Conservation (phyloP, 169 alveolate genomes). For the Eimeria tenella region DNA sequence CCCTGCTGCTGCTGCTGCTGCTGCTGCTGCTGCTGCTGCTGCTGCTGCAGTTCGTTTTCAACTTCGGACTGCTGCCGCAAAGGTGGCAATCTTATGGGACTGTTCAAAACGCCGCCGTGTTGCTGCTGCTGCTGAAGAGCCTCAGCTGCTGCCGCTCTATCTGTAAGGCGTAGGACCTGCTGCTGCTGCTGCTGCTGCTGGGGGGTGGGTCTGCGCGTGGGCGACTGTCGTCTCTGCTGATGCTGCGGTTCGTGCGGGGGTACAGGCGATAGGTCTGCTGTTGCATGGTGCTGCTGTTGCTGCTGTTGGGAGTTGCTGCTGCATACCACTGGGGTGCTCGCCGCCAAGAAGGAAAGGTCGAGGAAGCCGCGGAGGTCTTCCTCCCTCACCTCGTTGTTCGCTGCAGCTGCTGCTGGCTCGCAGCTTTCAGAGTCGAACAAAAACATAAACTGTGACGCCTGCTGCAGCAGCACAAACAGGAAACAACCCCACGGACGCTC, state of each 20-base stretch:
- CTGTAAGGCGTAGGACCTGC: background rate
- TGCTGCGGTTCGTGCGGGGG: background rate
- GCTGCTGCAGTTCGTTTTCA: background rate
- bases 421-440: background rate
- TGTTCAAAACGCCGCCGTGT: background rate
- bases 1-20: background rate
- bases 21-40: background rate
- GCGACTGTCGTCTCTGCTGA: background rate
- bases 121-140: background rate
- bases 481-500: background rate
- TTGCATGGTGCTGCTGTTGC: background rate
- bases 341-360: constrained; percentile 48
- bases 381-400: constrained; percentile 39
- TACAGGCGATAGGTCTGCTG: background rate
- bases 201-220: background rate
- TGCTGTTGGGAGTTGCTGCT: background rate
- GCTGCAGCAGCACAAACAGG: constrained; percentile 7
- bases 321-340: background rate
- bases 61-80: background rate
- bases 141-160: background rate
- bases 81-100: background rate
- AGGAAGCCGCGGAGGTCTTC: constrained; percentile 50
- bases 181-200: constrained; percentile 25
- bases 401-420: constrained; percentile 11
- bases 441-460: background rate